Conservation (phyloP, 345 rosid species). For the Citrus australasica region DNA sequence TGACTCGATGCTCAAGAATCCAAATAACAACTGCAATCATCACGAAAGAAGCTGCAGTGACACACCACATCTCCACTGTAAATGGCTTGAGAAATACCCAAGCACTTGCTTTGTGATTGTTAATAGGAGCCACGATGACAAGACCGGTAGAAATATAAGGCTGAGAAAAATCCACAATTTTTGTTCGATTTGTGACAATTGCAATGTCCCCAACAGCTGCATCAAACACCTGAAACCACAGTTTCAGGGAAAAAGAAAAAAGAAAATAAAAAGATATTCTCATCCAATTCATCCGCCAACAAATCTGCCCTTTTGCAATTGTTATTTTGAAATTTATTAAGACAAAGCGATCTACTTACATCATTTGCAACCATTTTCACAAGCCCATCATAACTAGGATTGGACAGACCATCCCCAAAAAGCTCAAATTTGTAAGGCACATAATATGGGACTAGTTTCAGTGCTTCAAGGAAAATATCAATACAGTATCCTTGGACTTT, state of each 20-base stretch:
- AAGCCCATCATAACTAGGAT: constrained; percentile 60
- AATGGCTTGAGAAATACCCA: constrained; percentile 84
- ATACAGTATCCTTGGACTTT: constrained; percentile 64
- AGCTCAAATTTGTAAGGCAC: constrained; percentile 64
- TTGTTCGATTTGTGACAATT: constrained; percentile 55
- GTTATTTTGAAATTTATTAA: neutral
- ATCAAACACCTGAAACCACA: constrained; percentile 54
- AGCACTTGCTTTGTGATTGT: constrained; percentile 30
- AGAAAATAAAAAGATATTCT: neutral
- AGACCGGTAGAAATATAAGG: constrained; percentile 71
- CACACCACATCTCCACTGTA: constrained; percentile 55
- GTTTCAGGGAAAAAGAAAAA: neutral
- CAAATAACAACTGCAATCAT: constrained; percentile 62
- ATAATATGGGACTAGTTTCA: constrained; percentile 59
- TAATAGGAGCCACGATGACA: constrained; percentile 60
- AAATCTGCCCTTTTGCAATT: neutral
- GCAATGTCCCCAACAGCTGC: constrained; percentile 71
- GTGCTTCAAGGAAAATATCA: constrained; percentile 70
- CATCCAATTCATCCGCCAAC: constrained; percentile 5
- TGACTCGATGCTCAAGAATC: constrained; percentile 82
- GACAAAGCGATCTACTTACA: constrained; percentile 44
- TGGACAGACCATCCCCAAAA: constrained; percentile 64
- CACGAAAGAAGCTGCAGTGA: constrained; percentile 47
- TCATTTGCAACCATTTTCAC: constrained; percentile 44
- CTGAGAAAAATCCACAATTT: constrained; percentile 64